Percentiles rank a stretch among this genome's conserved stretches.
phyloP scores from a whole-genome alignment of 2,329 filamentous ascomycete species.

The Diaporthe citrichinensis region DNA sequence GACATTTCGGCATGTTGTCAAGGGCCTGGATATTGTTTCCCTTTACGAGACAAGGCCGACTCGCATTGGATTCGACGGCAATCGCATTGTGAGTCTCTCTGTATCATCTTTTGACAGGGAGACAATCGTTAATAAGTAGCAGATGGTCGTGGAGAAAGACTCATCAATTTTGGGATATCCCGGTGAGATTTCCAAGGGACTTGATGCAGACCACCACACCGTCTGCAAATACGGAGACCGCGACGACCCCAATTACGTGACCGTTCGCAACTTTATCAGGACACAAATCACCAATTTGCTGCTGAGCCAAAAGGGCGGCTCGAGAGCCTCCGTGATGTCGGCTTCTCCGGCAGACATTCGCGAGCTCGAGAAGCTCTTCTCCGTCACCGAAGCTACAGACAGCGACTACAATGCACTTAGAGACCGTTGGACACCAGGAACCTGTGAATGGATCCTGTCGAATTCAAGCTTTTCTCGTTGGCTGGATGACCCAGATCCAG shows the following conservation, averaged over 20 bases:
- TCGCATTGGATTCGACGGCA: background rate
- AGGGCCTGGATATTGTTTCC: background rate
- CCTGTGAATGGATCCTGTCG: background rate
- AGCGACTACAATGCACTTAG: background rate
- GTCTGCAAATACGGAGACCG: background rate
- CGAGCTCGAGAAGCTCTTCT: background rate
- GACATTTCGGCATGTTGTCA: background rate
- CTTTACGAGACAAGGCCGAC: background rate
- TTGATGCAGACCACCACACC: constrained; percentile 13
- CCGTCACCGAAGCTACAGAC: background rate
- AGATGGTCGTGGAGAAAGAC: constrained; percentile 12
- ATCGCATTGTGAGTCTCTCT: constrained; percentile 29
- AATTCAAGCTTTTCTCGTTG: background rate
- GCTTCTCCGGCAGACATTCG: background rate
- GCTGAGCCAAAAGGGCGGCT: background rate
- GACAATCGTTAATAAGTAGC: background rate
- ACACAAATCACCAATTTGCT: background rate
- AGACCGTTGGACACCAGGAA: background rate
- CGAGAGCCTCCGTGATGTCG: background rate
- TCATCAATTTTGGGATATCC: background rate
- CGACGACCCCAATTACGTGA: background rate
- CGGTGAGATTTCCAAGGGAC: background rate
- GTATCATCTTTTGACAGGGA: too few relatives aligned
- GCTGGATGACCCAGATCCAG: background rate
- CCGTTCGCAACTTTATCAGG: background rate